Conservation (phyloP, 2,329 filamentous ascomycete genomes). For the Xylaria sp. region DNA sequence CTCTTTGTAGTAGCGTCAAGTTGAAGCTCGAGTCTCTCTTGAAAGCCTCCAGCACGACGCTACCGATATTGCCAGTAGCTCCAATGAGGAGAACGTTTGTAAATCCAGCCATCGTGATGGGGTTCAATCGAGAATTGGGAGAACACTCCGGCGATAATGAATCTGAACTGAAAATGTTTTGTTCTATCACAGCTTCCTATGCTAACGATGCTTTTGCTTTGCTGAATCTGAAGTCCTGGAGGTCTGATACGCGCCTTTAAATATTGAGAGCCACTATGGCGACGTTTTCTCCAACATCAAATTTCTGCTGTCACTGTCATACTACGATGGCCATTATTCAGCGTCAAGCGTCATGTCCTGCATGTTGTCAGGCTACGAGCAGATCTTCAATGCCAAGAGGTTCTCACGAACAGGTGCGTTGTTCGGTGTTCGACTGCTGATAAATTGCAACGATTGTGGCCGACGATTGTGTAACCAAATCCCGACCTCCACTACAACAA, state of each 20-base stretch:
- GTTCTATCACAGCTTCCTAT: no score
- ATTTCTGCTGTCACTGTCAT: not conserved
- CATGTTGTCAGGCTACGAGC: not conserved
- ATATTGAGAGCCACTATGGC: not conserved
- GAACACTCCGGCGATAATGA: not conserved
- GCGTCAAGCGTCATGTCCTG: not conserved
- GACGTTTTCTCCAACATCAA: not conserved
- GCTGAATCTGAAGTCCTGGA: not conserved
- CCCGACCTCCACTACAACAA: not conserved
- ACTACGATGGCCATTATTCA: conserved; percentile 7
- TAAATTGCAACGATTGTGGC: no score
- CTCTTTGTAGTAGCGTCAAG: conserved; percentile 46
- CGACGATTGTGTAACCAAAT: no score
- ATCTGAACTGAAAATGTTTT: no score
- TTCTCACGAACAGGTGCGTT: not conserved
- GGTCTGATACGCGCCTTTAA: conserved; percentile 6
- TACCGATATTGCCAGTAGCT: conserved; percentile 48
- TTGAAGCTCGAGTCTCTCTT: conserved; percentile 44
- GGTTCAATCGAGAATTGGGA: not conserved
- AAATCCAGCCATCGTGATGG: conserved; percentile 37
- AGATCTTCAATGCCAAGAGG: not conserved
- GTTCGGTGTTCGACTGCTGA: not conserved
- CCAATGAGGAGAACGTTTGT: conserved; percentile 48
- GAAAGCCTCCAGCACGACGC: conserved; percentile 45
- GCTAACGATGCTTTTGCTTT: not conserved